phyloP scores from a whole-genome alignment of 2,329 filamentous ascomycete genomes.

The Ceratocystis smalleyi region DNA sequence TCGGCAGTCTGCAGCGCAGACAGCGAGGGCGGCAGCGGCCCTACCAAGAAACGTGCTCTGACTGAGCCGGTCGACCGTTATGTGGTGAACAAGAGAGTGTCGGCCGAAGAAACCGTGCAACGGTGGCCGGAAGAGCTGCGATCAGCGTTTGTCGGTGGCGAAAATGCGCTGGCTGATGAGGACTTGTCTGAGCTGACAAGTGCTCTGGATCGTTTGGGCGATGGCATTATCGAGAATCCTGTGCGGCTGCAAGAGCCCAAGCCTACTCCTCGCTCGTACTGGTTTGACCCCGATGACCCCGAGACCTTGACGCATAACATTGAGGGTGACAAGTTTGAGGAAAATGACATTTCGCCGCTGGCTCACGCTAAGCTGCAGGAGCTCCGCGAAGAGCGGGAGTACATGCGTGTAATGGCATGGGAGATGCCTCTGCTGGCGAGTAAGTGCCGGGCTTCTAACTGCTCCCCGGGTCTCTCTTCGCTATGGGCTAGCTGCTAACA shows the following conservation, averaged over 20 bases:
- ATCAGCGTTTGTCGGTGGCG: constrained; percentile 10
- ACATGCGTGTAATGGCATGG: constrained; percentile 77
- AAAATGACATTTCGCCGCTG: constrained; percentile 69
- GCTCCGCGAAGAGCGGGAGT: constrained; percentile 76
- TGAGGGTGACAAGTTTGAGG: constrained; percentile 49
- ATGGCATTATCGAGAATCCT: constrained; percentile 17
- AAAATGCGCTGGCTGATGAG: constrained; percentile 9
- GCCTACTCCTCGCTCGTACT: constrained; percentile 29
- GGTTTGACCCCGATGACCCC: constrained; percentile 35
- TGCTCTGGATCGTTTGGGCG: constrained; percentile 17
- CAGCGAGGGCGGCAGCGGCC: neutral
- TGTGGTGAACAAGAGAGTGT: constrained; percentile 12
- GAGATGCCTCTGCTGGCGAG: constrained; percentile 84
- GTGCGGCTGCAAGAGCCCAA: constrained; percentile 17
- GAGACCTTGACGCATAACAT: constrained; percentile 36
- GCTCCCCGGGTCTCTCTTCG: too few relatives aligned
- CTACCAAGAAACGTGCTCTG: constrained; percentile 14
- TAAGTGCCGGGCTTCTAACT: constrained; percentile 33
- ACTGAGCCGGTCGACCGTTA: constrained; percentile 10
- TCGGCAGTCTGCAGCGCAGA: neutral
- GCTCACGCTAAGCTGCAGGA: constrained; percentile 79
- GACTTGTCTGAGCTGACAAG: constrained; percentile 12
- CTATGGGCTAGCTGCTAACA: too few relatives aligned
- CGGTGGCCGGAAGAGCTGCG: constrained; percentile 15
- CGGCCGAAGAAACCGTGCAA: constrained; percentile 14